Percentiles rank a stretch among this genome's conserved stretches.
Conservation (phyloP, 441 rosid genomes). For the Erodium moschatum region DNA sequence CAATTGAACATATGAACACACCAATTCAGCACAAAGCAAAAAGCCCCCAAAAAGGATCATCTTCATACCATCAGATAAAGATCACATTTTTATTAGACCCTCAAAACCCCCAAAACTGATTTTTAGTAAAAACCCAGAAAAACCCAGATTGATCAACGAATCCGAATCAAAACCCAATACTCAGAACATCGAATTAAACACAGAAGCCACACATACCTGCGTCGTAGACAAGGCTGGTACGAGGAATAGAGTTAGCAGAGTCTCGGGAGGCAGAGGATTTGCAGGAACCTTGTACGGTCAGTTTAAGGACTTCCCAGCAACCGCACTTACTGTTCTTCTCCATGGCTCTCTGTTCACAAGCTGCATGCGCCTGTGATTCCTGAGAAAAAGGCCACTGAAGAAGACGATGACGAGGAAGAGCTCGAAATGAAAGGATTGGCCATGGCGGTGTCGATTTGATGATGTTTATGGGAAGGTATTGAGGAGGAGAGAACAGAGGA, state of each 20-base stretch:
- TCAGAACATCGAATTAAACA: neutral
- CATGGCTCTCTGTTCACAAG: conserved; percentile 18
- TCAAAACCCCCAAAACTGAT: no score
- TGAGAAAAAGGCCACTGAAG: neutral
- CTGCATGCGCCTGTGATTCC: conserved; percentile 21
- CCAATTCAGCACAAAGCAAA: neutral
- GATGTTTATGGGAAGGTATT: no score
- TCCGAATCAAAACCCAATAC: neutral
- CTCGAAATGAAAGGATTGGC: neutral
- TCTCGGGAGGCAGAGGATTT: conserved; percentile 47
- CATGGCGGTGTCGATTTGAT: neutral
- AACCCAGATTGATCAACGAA: neutral
- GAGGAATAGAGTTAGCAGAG: conserved; percentile 51
- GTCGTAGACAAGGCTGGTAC: conserved; percentile 65
- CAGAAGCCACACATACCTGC: conserved; percentile 34
- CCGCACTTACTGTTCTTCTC: conserved; percentile 36
- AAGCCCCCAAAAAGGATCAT: neutral
- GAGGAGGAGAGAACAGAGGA: neutral
- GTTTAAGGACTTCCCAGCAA: conserved; percentile 53
- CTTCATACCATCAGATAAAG: no score
- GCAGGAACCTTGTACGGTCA: conserved; percentile 42
- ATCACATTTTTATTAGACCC: no score
- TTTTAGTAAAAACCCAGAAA: neutral
- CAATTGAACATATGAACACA: neutral
- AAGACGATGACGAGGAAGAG: neutral